A percentile compares a stretch with the other conserved stretches of the same genome.
These are phyloP conservation scores for Podospora pseudocomata DNA, from an alignment of 495 filamentous ascomycete genomes.

Conservation along the genomic window DNA sequence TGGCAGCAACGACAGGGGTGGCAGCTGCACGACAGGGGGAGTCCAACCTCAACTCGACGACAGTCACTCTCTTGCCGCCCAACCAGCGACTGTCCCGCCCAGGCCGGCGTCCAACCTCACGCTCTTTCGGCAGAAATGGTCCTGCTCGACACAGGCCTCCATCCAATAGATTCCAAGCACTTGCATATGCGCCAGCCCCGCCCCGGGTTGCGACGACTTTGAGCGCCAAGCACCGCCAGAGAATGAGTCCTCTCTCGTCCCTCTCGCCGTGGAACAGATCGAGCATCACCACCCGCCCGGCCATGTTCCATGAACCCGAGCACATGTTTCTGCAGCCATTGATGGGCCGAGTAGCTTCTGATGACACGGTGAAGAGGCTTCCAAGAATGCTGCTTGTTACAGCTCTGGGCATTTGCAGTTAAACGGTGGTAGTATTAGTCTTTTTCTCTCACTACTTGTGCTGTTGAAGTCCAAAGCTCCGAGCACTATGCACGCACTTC, in stretches of 20 bases:
- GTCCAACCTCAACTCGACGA: constrained; percentile 13
- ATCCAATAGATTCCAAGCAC: constrained; percentile 29
- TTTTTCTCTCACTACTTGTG: constrained; percentile 1
- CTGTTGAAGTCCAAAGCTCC: background rate
- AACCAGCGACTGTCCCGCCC: constrained; percentile 28
- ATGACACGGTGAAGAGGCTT: background rate
- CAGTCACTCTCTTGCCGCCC: constrained; percentile 26
- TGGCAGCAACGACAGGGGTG: constrained; percentile 25
- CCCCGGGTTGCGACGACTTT: constrained; percentile 26
- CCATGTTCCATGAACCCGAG: background rate
- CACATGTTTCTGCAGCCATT: background rate
- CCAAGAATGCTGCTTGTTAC: background rate
- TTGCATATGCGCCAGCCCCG: constrained; percentile 30
- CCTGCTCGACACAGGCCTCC: constrained; percentile 21
- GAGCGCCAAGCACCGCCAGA: constrained; percentile 26
- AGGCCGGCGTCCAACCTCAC: constrained; percentile 18
- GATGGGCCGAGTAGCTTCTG: background rate
- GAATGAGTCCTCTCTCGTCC: background rate
- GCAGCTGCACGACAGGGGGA: constrained; percentile 23
- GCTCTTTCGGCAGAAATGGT: constrained; percentile 30
- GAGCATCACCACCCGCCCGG: background rate
- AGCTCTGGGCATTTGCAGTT: background rate
- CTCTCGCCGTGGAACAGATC: background rate
- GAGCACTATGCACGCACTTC: constrained; percentile 18
- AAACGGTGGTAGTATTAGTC: background rate